Base-by-base conservation (phyloP, 306 rosid species). In the Corylus avellana region DNA sequence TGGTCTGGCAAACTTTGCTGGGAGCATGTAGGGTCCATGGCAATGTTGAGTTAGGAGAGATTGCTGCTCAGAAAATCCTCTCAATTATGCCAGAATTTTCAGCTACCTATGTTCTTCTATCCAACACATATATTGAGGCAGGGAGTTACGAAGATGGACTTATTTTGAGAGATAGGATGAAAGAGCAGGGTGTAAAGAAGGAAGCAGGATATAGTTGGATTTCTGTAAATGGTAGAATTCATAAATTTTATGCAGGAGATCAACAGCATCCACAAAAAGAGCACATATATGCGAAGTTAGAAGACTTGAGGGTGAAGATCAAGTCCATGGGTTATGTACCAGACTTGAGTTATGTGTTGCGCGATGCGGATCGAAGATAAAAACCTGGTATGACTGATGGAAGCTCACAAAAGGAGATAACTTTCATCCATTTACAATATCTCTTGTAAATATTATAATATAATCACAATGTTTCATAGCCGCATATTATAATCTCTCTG, bases 21-120 rank as follows among this genome's bases (percentile, higher is more conserved):
- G 98, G 88, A 73, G 96, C 96, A 39, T 89, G 96, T 59, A 88
- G 94, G 83, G 89, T 87, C 70, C 94, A 91, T 75, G 92, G 91
- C 48, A 88, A 91, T 79, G 54, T 85, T 8, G 84, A 78, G 55
- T 73, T 93, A 81, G 97, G 94, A n/a, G 86, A 88, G 72, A 64
- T 63, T 56, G 96, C 89, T 17, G 94, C 96, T 78, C 84, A 77
- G 84, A 88, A 91, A 78, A 88, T 93, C 73, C 81, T 88, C 32
- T 80, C 94, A 6, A 59, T 80, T 27, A 86, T 18, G 64, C 94
- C 94, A 4, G 90, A 88, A 63, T 72, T 76, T 76, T 78, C 96
- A 5, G 88, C 92, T 67, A 83, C 92, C 35, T 91, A 87, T 78
- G 90, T 93, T 76, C 94, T 91, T 79, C 80, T 91, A 64, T 88